Base-by-base conservation (phyloP, 2,329 filamentous ascomycete genomes). In the Penicillium digitatum region DNA sequence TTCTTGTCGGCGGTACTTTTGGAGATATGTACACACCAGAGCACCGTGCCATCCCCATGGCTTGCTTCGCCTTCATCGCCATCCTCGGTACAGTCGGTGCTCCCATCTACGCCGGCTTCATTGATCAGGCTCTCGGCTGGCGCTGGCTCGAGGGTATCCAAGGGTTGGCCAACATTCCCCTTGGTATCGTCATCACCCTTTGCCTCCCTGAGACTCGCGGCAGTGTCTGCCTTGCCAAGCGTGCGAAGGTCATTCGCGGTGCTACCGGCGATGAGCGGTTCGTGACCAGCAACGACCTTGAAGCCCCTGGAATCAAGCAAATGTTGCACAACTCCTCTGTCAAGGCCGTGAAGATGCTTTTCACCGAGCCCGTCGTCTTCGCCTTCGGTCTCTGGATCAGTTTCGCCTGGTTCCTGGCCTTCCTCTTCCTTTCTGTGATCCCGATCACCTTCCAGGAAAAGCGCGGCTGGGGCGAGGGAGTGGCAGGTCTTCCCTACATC, bases 141-240 rank as follows among this genome's bases (percentile, higher is more conserved):
- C 70, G 79, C 52, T 82, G 79, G 79, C 75, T 81, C 26, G 73
- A 81, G 64, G 79, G 79, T 48, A 77, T 81, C 40, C 79, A 81
- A 60, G 79, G 79, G 8, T 63, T 82, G 4, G 74, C 76, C 61
- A 81, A 81, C 63, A 72, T 81, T 31, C 79, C 78, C 5, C 75
- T 81, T 7, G 66, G 75, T 16, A 72, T 79, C 56, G 58, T 72
- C 52, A 72, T 80, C 58, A 69, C 75, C 51, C 47, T 77, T 59
- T 75, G 74, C 67, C 76, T 80, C 47, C 69, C 69, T 3, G 77
- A 79, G 55, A 80, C 78, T 16, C 74, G 77, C n/a, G 77, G 77
- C 43, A 74, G 76, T 52, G 76, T 77, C 1, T 66, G 70, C n/a
- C 72, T 81, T 8, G 70, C 75, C 62, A 79, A 78, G 66, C 76